Evolutionary conservation across 129 eudicot genomes (phyloP), one percentile per base, ranked within the genome.

Genomic region (Flaveria ramosissima): DNA sequence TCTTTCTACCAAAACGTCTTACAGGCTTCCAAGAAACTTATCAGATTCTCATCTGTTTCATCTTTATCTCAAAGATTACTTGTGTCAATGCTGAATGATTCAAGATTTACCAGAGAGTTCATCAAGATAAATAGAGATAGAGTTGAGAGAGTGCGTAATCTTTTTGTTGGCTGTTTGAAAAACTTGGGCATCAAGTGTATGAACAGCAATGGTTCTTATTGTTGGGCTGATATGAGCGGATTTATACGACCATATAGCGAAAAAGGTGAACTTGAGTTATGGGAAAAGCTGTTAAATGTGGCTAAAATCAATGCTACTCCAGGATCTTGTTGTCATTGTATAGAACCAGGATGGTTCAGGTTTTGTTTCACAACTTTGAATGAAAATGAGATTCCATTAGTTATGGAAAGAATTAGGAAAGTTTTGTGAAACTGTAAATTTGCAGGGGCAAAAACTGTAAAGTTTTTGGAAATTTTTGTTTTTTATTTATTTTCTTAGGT

Each of bases 281-380:
- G 96, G 90, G 92, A 92, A 19, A 92, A 85, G 85, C 59, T 92
- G 74, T 76, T 90, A 78, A 90, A 80, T 57, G 74, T 86, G 7
- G 89, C 85, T 0, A 92, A 88, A 84, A 66, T 90, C 72, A 90
- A 88, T 45, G 84, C 78, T 4, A 90, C 89, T 70, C 92, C 98
- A 3, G 98, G 98, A 24, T 92, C 98, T n/a, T 88, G 84, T 41
- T 92, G 92, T 73, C 98, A 90, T 64, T 92, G 96, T 69, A 83
- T 92, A 56, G 96, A 92, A 81, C 98, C 96, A 10, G 98, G 98
- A 69, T 92, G 96, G 98, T 92, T 92, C 82, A 72, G 93, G 79
- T 86, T 83, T 61, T 92, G 92, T 80, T 90, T 88, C 77, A 61
- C 85, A 11, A 78, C 83, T 74, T 62, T 86, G 74, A 75, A 75